phyloP scores from a whole-genome alignment of 257 asterid species.

The Ehretia macrophylla region DNA sequence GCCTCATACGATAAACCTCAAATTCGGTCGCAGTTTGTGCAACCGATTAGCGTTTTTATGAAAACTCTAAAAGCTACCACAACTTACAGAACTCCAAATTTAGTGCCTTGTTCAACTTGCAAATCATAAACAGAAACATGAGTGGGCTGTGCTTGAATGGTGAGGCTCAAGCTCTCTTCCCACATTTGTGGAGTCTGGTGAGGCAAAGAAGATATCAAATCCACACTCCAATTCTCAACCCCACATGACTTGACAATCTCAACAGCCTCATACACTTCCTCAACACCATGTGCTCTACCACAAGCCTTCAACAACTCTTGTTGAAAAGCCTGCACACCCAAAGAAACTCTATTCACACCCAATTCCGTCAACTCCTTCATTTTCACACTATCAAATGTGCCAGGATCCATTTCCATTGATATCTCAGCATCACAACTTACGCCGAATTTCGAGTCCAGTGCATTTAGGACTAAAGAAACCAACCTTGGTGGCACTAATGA shows the following conservation, averaged over 20 bases:
- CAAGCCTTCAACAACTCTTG: conserved; percentile 76
- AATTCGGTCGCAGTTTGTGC: too few species aligned
- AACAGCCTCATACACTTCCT: conserved; percentile 70
- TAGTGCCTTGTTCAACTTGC: conserved; percentile 85
- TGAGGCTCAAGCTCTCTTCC: conserved; percentile 76
- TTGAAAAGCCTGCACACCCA: conserved; percentile 93
- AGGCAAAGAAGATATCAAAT: conserved; percentile 91
- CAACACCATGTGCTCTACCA: conserved; percentile 88
- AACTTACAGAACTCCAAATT: conserved; percentile 76
- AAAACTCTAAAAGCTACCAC: neutral
- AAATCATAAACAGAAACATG: conserved; percentile 92
- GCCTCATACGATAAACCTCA: too few species aligned
- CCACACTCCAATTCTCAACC: conserved; percentile 83
- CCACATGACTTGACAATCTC: conserved; percentile 59
- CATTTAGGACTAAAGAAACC: conserved; percentile 54
- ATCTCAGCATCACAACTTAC: conserved; percentile 65
- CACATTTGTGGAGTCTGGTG: conserved; percentile 74
- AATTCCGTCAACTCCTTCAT: conserved; percentile 52
- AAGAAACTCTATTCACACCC: conserved; percentile 88
- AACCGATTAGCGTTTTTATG: too few species aligned
- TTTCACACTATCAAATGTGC: conserved; percentile 59
- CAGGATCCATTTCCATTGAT: conserved; percentile 99
- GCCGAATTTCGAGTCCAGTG: conserved; percentile 56
- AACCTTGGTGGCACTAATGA: conserved; percentile 80
- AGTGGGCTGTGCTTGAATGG: conserved; percentile 59